Evolutionary conservation across 1,139 yeast species (phyloP).

Genomic region (Blastobotrys malaysiensis): DNA sequence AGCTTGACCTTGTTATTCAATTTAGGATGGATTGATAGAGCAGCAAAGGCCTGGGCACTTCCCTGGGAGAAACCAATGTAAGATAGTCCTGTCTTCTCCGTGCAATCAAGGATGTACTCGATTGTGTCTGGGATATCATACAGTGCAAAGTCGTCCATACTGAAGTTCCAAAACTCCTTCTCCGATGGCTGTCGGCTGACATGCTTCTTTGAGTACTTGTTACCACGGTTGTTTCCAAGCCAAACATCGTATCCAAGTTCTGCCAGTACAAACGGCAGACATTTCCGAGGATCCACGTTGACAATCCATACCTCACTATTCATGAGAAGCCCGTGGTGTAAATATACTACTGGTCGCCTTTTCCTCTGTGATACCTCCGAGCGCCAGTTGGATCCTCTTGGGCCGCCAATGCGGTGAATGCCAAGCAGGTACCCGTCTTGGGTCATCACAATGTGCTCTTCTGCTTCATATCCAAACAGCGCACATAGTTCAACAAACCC

Average conservation of each 20-base stretch:
- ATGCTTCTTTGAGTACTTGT: constrained; percentile 69
- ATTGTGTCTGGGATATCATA: constrained; percentile 77
- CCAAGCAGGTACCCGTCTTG: constrained; percentile 51
- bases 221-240: constrained; percentile 88
- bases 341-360: constrained; percentile 53
- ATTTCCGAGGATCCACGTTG: constrained; percentile 47
- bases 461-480: constrained; percentile 55
- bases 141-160: constrained; percentile 78
- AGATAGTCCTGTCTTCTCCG: constrained; percentile 42
- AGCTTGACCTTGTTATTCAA: constrained; percentile 64
- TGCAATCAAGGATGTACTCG: constrained; percentile 51
- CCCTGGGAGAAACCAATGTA: constrained; percentile 91
- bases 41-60: constrained; percentile 84
- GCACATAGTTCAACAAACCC: constrained; percentile 63
- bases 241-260: constrained; percentile 88
- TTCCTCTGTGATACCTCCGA: constrained; percentile 18
- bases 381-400: constrained; percentile 32
- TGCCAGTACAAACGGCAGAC: constrained; percentile 70
- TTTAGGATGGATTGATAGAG: constrained; percentile 62
- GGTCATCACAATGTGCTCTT: constrained; percentile 68
- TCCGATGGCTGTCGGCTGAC: constrained; percentile 40
- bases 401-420: constrained; percentile 45
- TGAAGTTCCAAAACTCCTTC: constrained; percentile 70
- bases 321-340: constrained; percentile 92
- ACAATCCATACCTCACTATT: constrained; percentile 87